Percentiles rank a stretch among this genome's conserved stretches.
Evolutionary conservation across 2,329 filamentous ascomycete species (phyloP).

Genomic region (Colletotrichum liaoningense): DNA sequence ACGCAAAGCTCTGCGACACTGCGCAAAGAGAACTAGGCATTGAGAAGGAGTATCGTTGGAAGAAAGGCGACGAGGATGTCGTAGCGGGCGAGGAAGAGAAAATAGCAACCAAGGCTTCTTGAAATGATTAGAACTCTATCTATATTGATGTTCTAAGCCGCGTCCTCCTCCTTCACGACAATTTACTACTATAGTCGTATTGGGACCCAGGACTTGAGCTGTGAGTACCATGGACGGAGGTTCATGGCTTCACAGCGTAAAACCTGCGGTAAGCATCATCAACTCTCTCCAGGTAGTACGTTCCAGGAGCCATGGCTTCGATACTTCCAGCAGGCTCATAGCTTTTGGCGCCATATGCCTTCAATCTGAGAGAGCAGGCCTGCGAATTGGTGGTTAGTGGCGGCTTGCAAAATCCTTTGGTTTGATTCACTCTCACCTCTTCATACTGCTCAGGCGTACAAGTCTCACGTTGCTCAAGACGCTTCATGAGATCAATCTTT

Average conservation of each 20-base stretch:
- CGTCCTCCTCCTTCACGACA: no score
- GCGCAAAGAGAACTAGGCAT: slow-evolving; percentile 58
- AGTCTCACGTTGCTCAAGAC: slow-evolving; percentile 12
- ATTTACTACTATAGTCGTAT: no score
- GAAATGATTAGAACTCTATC: neutral
- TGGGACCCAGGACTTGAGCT: no score
- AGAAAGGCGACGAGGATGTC: slow-evolving; percentile 41
- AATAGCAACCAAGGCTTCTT: neutral
- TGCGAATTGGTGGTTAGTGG: neutral
- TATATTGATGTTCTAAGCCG: no score
- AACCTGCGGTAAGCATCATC: slow-evolving; percentile 8
- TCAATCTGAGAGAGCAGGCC: slow-evolving; percentile 15
- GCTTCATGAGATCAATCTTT: slow-evolving; percentile 20
- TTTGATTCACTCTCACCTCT: neutral
- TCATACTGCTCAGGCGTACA: slow-evolving; percentile 1
- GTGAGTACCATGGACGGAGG: no score
- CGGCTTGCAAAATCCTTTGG: accelerated
- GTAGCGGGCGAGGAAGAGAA: neutral
- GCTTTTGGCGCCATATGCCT: slow-evolving; percentile 12
- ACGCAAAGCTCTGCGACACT: slow-evolving; percentile 62
- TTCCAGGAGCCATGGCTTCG: slow-evolving; percentile 3
- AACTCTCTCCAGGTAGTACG: slow-evolving; percentile 1
- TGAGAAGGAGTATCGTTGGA: slow-evolving; percentile 64
- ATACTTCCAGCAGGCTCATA: slow-evolving; percentile 7
- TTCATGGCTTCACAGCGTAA: slow-evolving; percentile 3